Evolutionary conservation across 345 rosid genomes (phyloP), one percentile per base, ranked within the genome.

Genomic region (Citrus mangshanensis): DNA sequence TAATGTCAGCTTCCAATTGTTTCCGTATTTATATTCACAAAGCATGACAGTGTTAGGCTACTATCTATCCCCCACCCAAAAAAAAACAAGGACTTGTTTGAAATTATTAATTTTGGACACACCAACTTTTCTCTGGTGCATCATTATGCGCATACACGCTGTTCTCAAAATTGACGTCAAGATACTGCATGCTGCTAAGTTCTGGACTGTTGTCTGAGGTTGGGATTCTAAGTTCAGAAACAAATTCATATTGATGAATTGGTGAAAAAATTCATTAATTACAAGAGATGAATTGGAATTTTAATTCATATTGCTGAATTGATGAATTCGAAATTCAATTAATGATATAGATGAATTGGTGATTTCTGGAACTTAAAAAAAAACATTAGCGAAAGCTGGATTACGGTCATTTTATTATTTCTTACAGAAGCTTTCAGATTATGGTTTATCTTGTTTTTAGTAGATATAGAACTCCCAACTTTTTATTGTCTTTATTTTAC

Each of bases 401-500:
- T 74, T 38, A 9, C 3, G 21, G 21, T 18, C 22, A 63, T 75
- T 62, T 10, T 62, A 9, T 63, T 34, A 75, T 63, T 62, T 28
- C 42, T 46, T 63, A 8, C 27, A 19, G 14, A 75, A 74, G 42
- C 70, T 75, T 63, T 64, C 40, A 66, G 40, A 64, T 69, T 68
- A 35, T 14, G n/a, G 38, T 40, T 38, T 65, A 35, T 74, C 70
- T 14, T 56, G 6, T 63, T 55, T 18, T 22, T 54, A 72, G 55
- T 71, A 64, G 32, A 46, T 38, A 10, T 76, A 38, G 37, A 79
- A 64, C 66, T 68, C 76, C 76, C n/a, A 55, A 68, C 42, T 22
- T 58, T 75, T 46, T 28, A 21, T 72, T 12, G 0, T 81, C 28
- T 75, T 62, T 66, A 24, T 34, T 80, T 42, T 84, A 72, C 91